These are phyloP conservation scores for Zygnema circumcarinatum DNA, from an alignment of 139 green algal genomes.

Conservation along the genomic window DNA sequence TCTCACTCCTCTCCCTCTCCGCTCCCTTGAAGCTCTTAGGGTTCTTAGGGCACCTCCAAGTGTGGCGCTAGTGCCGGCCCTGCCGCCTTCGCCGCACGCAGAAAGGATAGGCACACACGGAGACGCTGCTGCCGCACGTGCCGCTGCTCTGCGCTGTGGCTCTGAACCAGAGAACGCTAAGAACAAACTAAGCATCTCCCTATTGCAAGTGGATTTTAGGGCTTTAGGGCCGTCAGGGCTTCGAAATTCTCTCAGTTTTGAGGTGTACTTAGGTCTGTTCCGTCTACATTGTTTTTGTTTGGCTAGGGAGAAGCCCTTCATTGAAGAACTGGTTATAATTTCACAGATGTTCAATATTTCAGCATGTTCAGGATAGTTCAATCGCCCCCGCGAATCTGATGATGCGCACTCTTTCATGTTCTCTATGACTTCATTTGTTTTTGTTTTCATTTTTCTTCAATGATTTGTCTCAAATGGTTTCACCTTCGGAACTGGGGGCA, in stretches of 20 bases:
- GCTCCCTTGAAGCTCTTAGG: too few species aligned
- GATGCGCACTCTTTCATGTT: background rate
- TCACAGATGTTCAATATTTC: background rate
- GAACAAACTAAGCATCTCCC: too few species aligned
- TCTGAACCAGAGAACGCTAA: background rate
- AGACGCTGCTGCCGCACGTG: background rate
- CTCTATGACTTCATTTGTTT: too few species aligned
- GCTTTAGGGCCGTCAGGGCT: background rate
- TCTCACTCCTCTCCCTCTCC: background rate
- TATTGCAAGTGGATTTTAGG: background rate
- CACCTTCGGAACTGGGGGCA: background rate
- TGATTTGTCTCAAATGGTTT: too few species aligned
- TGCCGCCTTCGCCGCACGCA: background rate
- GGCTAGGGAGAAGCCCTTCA: too few species aligned
- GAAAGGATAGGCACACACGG: background rate
- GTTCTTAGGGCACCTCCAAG: too few species aligned
- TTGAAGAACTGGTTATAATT: too few species aligned
- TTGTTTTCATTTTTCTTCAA: too few species aligned
- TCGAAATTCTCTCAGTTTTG: background rate
- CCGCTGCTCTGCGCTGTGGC: background rate
- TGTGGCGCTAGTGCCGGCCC: background rate
- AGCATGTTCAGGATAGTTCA: background rate
- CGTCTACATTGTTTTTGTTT: background rate
- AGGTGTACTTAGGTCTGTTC: background rate
- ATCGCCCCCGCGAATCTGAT: background rate